A percentile compares a stretch with the other conserved stretches of the same genome.
Conservation (phyloP, 2,329 filamentous ascomycete genomes). For the Allantophomopsis cytisporea region DNA sequence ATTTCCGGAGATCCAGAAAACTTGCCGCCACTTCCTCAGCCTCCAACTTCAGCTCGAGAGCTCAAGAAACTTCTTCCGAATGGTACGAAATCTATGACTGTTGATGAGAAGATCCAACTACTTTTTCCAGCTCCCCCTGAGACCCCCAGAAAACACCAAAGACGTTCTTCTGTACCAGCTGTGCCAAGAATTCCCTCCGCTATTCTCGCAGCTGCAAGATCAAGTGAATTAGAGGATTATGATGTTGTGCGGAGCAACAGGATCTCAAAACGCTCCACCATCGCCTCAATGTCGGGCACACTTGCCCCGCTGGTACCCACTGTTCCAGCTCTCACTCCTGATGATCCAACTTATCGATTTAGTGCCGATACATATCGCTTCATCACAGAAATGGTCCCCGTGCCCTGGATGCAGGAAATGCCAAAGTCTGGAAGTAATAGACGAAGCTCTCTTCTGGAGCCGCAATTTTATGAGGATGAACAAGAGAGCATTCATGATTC, state of each 20-base stretch:
- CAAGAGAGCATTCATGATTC: too few species aligned
- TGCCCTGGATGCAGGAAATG: constrained; percentile 8
- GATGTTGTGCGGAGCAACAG: constrained; percentile 12
- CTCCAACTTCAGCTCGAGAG: constrained; percentile 24
- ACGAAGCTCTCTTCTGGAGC: constrained; percentile 14
- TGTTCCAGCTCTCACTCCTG: too few species aligned
- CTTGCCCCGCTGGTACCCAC: too few species aligned
- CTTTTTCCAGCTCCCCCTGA: constrained; percentile 28
- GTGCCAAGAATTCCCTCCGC: constrained; percentile 21
- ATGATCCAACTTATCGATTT: constrained; percentile 10
- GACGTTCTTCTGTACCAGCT: constrained; percentile 29
- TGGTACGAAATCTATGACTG: constrained; percentile 42
- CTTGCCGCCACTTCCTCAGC: constrained; percentile 23
- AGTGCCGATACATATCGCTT: constrained; percentile 18
- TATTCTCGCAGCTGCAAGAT: constrained; percentile 8
- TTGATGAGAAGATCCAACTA: constrained; percentile 40
- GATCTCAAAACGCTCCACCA: constrained; percentile 14
- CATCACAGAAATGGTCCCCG: constrained; percentile 11
- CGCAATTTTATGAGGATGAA: too few species aligned
- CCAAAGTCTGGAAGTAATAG: constrained; percentile 20
- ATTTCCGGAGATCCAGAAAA: constrained; percentile 6
- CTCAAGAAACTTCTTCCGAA: constrained; percentile 30
- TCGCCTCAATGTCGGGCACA: constrained; percentile 3
- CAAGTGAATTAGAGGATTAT: constrained; percentile 8
- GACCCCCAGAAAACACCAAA: constrained; percentile 12